phyloP scores from a whole-genome alignment of 805 yeast genomes.

The Pichia sporocuriosa region DNA sequence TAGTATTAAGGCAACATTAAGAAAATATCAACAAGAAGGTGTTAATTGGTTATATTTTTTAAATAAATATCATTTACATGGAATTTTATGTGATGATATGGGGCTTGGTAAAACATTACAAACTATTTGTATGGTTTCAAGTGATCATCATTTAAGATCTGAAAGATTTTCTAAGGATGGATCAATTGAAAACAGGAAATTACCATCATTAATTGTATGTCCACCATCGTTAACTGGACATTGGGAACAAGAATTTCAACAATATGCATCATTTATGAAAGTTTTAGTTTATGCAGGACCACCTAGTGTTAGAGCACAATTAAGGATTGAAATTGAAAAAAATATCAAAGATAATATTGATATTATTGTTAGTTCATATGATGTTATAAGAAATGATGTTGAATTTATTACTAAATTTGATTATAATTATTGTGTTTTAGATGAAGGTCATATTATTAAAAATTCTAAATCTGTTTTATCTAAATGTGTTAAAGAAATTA shows the following conservation, averaged over 20 bases:
- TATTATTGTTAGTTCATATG: constrained; percentile 90
- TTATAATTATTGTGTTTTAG: constrained; percentile 91
- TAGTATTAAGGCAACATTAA: constrained; percentile 81
- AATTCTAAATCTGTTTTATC: constrained; percentile 85
- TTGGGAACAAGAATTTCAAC: constrained; percentile 93
- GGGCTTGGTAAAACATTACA: constrained; percentile 96
- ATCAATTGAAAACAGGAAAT: constrained; percentile 57
- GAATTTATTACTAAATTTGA: constrained; percentile 51
- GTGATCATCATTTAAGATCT: constrained; percentile 85
- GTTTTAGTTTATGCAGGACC: constrained; percentile 91
- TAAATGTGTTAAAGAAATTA: constrained; percentile 73
- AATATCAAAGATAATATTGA: constrained; percentile 40
- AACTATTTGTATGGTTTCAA: constrained; percentile 92
- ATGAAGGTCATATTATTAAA: constrained; percentile 96
- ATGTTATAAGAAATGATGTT: constrained; percentile 89
- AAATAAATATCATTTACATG: constrained; percentile 92
- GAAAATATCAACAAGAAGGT: constrained; percentile 97
- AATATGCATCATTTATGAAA: constrained; percentile 81
- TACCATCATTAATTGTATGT: constrained; percentile 85
- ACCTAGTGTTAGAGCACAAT: constrained; percentile 58
- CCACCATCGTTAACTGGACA: constrained; percentile 98
- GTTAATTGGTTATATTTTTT: constrained; percentile 96
- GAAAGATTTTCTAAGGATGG: constrained; percentile 58
- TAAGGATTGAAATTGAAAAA: constrained; percentile 44
- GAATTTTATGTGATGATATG: constrained; percentile 98